phyloP scores from a whole-genome alignment of 2,329 filamentous ascomycete genomes.

The Fonsecaea erecta region DNA sequence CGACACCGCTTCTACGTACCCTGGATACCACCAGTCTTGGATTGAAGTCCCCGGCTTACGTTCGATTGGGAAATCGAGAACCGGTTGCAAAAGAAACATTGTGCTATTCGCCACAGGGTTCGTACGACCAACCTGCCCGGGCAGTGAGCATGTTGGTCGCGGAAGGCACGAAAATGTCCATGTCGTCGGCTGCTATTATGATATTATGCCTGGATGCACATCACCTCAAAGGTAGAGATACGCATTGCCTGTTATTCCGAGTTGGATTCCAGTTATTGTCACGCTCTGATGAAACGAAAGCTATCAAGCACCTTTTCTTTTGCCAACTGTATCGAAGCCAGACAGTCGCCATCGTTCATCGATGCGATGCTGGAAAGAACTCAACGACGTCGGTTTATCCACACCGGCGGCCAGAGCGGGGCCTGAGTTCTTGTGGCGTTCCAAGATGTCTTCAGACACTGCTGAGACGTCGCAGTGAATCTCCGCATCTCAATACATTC shows the following conservation, averaged over 20 bases:
- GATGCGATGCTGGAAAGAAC: neutral
- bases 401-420: neutral
- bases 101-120: neutral
- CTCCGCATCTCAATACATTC: neutral
- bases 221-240: neutral
- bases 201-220: neutral
- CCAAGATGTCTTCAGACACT: neutral
- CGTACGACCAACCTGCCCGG: neutral
- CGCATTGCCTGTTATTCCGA: neutral
- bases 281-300: too few relatives aligned
- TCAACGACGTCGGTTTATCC: too few relatives aligned
- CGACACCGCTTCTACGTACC: constrained; percentile 5
- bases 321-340: neutral
- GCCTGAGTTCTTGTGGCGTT: neutral
- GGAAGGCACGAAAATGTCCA: neutral
- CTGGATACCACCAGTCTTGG: neutral
- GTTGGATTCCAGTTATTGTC: neutral
- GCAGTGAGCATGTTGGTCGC: neutral
- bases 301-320: neutral
- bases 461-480: neutral
- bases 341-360: neutral
- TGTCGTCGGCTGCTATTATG: neutral
- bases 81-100: neutral
- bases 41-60: neutral
- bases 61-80: neutral